Percentiles rank a stretch among this genome's conserved stretches.
Evolutionary conservation across 495 filamentous ascomycete species (phyloP).

Genomic region (Daldinia bambusicola): DNA sequence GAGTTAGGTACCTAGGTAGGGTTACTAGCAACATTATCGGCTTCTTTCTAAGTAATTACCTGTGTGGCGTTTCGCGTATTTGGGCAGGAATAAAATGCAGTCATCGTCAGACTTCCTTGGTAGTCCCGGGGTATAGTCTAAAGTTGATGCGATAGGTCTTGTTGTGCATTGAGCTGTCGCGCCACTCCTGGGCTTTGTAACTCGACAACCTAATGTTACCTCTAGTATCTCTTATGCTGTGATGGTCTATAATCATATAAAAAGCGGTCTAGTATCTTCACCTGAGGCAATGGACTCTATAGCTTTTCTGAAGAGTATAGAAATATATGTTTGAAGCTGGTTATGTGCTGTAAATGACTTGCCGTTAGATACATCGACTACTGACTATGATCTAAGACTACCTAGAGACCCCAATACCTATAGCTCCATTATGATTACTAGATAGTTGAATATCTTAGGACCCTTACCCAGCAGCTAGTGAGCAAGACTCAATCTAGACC

Average conservation of each 20-base stretch:
- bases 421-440: not conserved
- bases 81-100: not conserved
- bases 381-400: not conserved
- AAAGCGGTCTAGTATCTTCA: not conserved
- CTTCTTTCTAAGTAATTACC: not conserved
- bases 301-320: not conserved
- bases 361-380: not conserved
- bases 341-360: not conserved
- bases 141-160: not conserved
- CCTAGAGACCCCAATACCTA: not conserved
- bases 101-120: not conserved
- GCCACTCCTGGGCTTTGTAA: not conserved
- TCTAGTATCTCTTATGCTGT: not conserved
- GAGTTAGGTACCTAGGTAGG: not conserved
- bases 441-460: not conserved
- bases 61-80: not conserved
- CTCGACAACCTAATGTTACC: not conserved
- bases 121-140: not conserved
- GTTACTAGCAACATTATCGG: not conserved
- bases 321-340: not conserved
- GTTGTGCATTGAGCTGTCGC: not conserved
- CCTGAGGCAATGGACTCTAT: not conserved
- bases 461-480: slow-evolving; percentile 1
- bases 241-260: not conserved
- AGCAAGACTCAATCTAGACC: not conserved